Evolutionary conservation across 2,329 filamentous ascomycete species (phyloP), one percentile per base, ranked within the genome.

Genomic region (Claviceps sp.): DNA sequence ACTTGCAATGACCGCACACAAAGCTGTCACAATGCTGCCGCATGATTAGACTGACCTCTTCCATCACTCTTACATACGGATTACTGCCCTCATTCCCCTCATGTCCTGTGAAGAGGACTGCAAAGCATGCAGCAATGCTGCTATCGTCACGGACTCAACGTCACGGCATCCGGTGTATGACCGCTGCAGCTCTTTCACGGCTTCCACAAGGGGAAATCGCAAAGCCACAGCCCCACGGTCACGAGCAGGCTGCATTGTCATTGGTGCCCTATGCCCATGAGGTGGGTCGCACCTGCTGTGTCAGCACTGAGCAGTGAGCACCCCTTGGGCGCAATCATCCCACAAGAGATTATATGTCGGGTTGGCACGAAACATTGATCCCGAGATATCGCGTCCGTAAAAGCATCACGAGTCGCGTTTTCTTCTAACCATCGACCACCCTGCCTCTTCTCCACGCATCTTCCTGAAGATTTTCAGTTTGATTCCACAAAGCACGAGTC

Each of bases 281-380:
- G 17, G 34, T 26, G 40, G 29, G 20, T n/a, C 49, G 26, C 2
- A 29, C 37, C 17, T 23, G 48, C 20, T 44, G 14, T 50, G 49
- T 46, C 49, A 50, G 47, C 37, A 29, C 20, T 20, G 20, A 20
- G 20, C 20, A 20, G 20, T 20, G 20, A 20, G 47, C 37, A 29
- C 37, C 34, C 44, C 37, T 51, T 34, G 50, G 50, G 43, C 44
- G 36, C 49, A 34, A 34, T 52, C 20, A 22, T 40, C 22, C 48
- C 37, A 17, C 50, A 26, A 26, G 29, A 29, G 47, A 40, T 46
- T 51, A 26, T 51, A 26, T 48, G 44, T 50, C 29, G 29, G 51
- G 48, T 45, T 47, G 42, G 47, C 40, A 20, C 5, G 5, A 14
- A 20, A 36, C 29, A 23, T 29, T 43, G 8, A 45, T 42, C 38